phyloP scores from a whole-genome alignment of 78 protist species.

The Pigoraptor vietnamica region DNA sequence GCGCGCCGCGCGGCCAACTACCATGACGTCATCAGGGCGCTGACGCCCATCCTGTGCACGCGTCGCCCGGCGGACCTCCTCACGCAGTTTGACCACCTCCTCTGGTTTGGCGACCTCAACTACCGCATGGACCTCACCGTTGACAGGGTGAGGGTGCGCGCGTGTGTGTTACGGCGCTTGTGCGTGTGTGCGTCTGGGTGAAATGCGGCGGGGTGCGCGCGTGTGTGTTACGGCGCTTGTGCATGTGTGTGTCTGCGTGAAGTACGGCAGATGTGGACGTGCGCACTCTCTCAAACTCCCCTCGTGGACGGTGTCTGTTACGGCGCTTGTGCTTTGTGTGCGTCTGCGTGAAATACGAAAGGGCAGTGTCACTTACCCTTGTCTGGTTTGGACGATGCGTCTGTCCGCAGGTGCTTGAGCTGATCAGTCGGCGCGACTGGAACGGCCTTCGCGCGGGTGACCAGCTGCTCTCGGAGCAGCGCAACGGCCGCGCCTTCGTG shows the following conservation, averaged over 20 bases:
- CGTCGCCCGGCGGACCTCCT: slow-evolving; percentile 15
- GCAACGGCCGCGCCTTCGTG: slow-evolving; percentile 28
- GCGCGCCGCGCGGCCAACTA: slow-evolving; percentile 48
- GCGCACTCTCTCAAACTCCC: too few species aligned
- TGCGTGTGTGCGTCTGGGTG: too few species aligned
- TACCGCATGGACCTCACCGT: slow-evolving; percentile 64
- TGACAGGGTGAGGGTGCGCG: too few species aligned
- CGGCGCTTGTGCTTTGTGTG: too few species aligned
- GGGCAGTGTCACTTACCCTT: not conserved
- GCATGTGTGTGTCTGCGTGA: too few species aligned
- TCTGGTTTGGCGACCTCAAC: slow-evolving; percentile 88
- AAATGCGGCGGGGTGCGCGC: too few species aligned
- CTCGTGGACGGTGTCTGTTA: too few species aligned
- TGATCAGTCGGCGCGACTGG: slow-evolving; percentile 1
- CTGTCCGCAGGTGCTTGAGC: slow-evolving; percentile 31
- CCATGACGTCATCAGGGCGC: slow-evolving; percentile 41
- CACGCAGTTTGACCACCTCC: slow-evolving; percentile 59
- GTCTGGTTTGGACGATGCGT: not conserved
- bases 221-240: too few species aligned
- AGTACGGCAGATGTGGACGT: too few species aligned
- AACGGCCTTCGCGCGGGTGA: slow-evolving; percentile 31
- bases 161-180: too few species aligned
- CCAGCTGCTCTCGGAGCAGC: slow-evolving; percentile 46
- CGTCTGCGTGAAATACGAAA: too few species aligned
- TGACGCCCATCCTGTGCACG: not conserved